A percentile compares a stretch with the other conserved stretches of the same genome.
Evolutionary conservation across 345 rosid genomes (phyloP).

Genomic region (Murraya koenigii): DNA sequence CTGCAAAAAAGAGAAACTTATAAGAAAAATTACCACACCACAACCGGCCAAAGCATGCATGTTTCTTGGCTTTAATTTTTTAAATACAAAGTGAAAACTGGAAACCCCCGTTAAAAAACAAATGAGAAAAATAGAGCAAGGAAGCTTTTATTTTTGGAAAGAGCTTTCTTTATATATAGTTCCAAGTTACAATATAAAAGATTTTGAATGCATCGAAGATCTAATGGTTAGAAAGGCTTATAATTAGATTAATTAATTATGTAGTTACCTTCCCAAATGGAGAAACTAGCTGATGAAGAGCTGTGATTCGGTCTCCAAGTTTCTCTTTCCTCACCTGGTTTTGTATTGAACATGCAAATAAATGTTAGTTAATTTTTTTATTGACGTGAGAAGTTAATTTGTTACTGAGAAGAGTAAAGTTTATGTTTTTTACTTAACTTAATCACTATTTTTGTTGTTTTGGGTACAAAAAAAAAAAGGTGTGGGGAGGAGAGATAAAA

Average conservation of each 20-base stretch:
- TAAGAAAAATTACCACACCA: slow-evolving; percentile 36
- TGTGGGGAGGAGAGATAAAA: background rate
- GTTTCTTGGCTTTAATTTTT: slow-evolving; percentile 18
- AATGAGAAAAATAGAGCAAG: background rate
- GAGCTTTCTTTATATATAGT: slow-evolving; percentile 15
- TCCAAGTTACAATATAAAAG: background rate
- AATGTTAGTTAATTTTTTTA: background rate
- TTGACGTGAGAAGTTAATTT: background rate
- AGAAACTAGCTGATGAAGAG: slow-evolving; percentile 96
- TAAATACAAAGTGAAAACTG: slow-evolving; percentile 17
- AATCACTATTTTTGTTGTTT: background rate
- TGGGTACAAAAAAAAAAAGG: background rate
- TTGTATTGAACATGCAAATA: background rate
- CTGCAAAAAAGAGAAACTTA: slow-evolving; percentile 52
- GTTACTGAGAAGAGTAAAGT: too few relatives aligned
- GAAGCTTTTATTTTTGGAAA: slow-evolving; percentile 12
- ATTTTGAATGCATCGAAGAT: background rate
- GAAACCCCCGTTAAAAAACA: background rate
- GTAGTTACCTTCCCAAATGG: slow-evolving; percentile 86
- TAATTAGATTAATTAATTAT: background rate
- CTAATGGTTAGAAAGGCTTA: background rate
- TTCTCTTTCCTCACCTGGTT: slow-evolving; percentile 88
- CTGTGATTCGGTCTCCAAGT: slow-evolving; percentile 79
- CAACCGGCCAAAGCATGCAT: slow-evolving; percentile 33
- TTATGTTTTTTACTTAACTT: background rate